Evolutionary conservation across 192 early-diverging fungal genomes (phyloP).

Genomic region (Piromyces sp.): DNA sequence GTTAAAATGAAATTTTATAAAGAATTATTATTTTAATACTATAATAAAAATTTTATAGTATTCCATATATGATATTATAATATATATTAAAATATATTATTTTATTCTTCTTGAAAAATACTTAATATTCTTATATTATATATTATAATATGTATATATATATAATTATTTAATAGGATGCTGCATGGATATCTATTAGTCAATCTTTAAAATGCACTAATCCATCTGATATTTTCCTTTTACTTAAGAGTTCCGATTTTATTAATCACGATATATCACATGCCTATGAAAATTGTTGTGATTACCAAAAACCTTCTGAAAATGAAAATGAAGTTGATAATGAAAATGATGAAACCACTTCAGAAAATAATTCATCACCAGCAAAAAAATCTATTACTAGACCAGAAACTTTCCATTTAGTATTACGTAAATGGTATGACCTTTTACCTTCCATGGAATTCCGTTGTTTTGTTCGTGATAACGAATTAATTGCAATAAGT

Average conservation of each 20-base stretch:
- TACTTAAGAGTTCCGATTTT: slow-evolving; percentile 88
- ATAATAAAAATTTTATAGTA: neutral
- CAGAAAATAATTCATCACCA: neutral
- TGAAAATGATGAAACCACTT: neutral
- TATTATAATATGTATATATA: slow-evolving; percentile 4
- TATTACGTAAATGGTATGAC: slow-evolving; percentile 81
- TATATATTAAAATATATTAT: too few species aligned
- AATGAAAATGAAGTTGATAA: neutral
- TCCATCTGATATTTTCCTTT: slow-evolving; percentile 60
- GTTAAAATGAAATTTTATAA: too few species aligned
- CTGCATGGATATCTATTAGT: slow-evolving; percentile 71
- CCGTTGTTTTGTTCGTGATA: slow-evolving; percentile 72
- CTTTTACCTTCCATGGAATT: slow-evolving; percentile 85
- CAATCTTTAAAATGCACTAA: slow-evolving; percentile 60
- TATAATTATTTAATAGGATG: slow-evolving; percentile 31
- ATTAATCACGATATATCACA: slow-evolving; percentile 64
- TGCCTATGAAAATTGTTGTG: slow-evolving; percentile 50
- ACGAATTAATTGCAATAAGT: slow-evolving; percentile 57
- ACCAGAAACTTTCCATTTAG: slow-evolving; percentile 39
- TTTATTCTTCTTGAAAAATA: too few species aligned
- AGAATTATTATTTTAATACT: too few species aligned
- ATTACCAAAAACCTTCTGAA: neutral
- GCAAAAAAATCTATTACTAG: slow-evolving; percentile 3
- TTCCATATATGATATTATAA: too few species aligned
- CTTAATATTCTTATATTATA: too few species aligned